Evolutionary conservation across 2,329 filamentous ascomycete species (phyloP).

Genomic region (Cercospora sojina): DNA sequence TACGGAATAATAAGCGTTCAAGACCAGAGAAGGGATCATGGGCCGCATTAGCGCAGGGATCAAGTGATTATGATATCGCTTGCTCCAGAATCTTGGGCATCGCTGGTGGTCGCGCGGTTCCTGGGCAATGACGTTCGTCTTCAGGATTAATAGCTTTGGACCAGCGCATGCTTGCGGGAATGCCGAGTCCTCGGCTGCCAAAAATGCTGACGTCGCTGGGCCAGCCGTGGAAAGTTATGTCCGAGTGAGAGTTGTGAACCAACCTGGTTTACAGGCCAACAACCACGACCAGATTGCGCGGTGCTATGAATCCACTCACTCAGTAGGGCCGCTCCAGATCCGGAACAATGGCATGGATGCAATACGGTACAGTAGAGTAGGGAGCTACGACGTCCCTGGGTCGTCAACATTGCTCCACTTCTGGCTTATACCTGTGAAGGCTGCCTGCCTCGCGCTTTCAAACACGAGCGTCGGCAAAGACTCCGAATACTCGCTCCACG

Average conservation of each 20-base stretch:
- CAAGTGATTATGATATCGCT: not conserved
- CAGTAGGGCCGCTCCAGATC: not conserved
- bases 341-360: not conserved
- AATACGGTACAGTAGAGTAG: not conserved
- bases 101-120: not conserved
- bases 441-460: not conserved
- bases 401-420: not conserved
- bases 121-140: not conserved
- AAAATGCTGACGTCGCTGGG: not conserved
- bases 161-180: not conserved
- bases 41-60: not conserved
- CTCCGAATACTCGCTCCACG: not conserved
- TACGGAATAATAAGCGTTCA: not conserved
- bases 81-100: not conserved
- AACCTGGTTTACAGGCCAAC: not conserved
- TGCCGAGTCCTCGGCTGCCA: not conserved
- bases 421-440: not conserved
- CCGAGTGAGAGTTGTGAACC: not conserved
- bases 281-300: not conserved
- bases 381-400: not conserved
- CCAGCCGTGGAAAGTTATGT: not conserved
- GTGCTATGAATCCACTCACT: not conserved
- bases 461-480: not conserved
- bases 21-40: not conserved
- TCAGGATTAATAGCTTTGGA: not conserved